Percentiles rank a stretch among this genome's conserved stretches.
phyloP scores from a whole-genome alignment of 2,329 filamentous ascomycete species.

The Aureobasidium sp. region DNA sequence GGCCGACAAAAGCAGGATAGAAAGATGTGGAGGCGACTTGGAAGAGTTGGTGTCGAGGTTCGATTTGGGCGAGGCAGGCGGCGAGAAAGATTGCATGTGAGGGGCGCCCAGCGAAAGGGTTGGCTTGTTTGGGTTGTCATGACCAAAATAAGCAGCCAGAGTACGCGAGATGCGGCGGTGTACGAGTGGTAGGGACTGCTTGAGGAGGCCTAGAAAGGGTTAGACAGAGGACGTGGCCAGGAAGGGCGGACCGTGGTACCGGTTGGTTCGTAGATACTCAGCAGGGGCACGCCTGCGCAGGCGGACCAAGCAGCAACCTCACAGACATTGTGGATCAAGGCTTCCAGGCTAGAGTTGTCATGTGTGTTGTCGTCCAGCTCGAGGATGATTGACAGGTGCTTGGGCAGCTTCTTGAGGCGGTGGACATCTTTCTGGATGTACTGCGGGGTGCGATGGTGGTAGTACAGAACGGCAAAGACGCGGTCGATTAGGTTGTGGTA shows the following conservation, averaged over 20 bases:
- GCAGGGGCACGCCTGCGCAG: conserved; percentile 74
- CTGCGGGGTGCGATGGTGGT: conserved; percentile 92
- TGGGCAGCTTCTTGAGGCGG: conserved; percentile 64
- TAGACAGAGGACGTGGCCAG: conserved; percentile 8
- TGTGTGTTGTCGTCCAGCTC: conserved; percentile 63
- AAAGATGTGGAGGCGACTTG: conserved; percentile 38
- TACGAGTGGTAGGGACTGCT: conserved; percentile 78
- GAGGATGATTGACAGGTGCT: conserved; percentile 82
- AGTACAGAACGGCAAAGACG: conserved; percentile 74
- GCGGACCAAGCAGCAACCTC: conserved; percentile 92
- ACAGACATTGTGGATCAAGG: conserved; percentile 80
- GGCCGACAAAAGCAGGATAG: conserved; percentile 72
- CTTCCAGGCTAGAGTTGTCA: conserved; percentile 68
- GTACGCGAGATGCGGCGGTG: conserved; percentile 74
- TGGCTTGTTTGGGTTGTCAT: conserved; percentile 53
- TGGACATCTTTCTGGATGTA: conserved; percentile 84
- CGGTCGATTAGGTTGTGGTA: conserved; percentile 74
- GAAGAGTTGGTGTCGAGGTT: conserved; percentile 21
- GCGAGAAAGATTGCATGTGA: conserved; percentile 56
- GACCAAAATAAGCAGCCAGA: conserved; percentile 80
- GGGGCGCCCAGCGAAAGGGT: conserved; percentile 66
- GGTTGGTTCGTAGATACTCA: conserved; percentile 88
- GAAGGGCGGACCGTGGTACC: conserved; percentile 49
- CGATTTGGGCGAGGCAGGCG: conserved; percentile 37
- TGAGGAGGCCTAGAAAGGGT: conserved; percentile 62